Percentiles rank a stretch among this genome's conserved stretches.
These are phyloP conservation scores for Teunomyces atbi DNA, from an alignment of 805 yeast species.

Conservation along the genomic window DNA sequence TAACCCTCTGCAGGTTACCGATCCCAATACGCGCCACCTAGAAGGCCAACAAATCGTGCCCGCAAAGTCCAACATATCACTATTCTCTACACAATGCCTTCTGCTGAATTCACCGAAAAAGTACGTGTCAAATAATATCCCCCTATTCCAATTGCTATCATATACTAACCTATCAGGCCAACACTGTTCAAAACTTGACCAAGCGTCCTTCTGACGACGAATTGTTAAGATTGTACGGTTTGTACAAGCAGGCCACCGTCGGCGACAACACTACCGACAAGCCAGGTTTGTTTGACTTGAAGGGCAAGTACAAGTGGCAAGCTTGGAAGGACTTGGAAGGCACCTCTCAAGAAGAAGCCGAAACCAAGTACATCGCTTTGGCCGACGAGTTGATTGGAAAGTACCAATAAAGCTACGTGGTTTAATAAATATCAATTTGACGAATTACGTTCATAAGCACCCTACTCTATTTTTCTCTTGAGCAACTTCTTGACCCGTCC, in stretches of 20 bases:
- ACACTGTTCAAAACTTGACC: slow-evolving; percentile 70
- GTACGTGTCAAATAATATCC: slow-evolving; percentile 15
- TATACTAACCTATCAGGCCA: slow-evolving; percentile 53
- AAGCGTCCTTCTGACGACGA: slow-evolving; percentile 85
- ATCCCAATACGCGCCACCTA: neutral
- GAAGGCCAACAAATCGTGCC: neutral
- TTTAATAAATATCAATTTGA: neutral
- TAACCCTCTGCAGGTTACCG: neutral
- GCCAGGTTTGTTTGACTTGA: slow-evolving; percentile 91
- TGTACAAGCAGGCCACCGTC: slow-evolving; percentile 94
- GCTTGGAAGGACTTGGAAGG: slow-evolving; percentile 92
- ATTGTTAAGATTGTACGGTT: slow-evolving; percentile 80
- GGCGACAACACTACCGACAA: slow-evolving; percentile 88
- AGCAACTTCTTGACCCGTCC: neutral
- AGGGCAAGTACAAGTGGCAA: slow-evolving; percentile 97
- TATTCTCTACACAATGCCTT: slow-evolving; percentile 17
- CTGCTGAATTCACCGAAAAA: slow-evolving; percentile 28
- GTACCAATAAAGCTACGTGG: slow-evolving; percentile 22
- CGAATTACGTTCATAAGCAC: neutral
- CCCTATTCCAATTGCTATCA: neutral
- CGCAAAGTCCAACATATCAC: neutral
- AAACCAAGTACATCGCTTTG: slow-evolving; percentile 67
- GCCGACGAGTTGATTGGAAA: slow-evolving; percentile 61
- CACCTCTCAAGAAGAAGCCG: slow-evolving; percentile 85
- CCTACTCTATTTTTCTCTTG: slow-evolving; percentile 1